A percentile compares a stretch with the other conserved stretches of the same genome.
phyloP scores from a whole-genome alignment of 1,139 yeast species.

The Saccharomyces hybrid region DNA sequence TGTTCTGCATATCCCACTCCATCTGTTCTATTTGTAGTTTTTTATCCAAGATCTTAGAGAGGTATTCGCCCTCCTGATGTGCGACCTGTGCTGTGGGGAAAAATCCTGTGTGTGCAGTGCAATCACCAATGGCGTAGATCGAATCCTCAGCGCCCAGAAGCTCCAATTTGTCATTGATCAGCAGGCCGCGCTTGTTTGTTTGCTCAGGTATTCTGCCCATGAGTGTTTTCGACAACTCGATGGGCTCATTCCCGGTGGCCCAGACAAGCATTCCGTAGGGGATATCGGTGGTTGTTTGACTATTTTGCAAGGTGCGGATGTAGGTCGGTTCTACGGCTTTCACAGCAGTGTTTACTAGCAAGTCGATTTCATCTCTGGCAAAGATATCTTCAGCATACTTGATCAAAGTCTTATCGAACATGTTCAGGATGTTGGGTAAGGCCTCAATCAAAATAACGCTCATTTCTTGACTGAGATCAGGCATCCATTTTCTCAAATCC shows the following conservation, averaged over 20 bases:
- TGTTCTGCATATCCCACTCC: constrained; percentile 38
- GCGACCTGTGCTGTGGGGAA: constrained; percentile 99
- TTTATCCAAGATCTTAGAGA: constrained; percentile 64
- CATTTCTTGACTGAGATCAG: constrained; percentile 73
- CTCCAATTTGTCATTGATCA: constrained; percentile 74
- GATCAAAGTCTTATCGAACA: constrained; percentile 77
- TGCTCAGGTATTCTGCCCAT: constrained; percentile 56
- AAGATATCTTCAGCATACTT: constrained; percentile 79
- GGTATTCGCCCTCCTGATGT: constrained; percentile 82
- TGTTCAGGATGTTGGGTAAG: constrained; percentile 79
- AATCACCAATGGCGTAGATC: constrained; percentile 90
- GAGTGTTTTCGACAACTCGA: constrained; percentile 64
- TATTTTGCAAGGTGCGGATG: constrained; percentile 59
- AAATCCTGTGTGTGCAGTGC: constrained; percentile 76
- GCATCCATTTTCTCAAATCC: constrained; percentile 84
- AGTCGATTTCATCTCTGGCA: constrained; percentile 67
- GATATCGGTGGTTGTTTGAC: constrained; percentile 42
- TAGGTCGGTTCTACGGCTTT: constrained; percentile 66
- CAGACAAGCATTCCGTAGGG: constrained; percentile 92
- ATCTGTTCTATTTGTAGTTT: constrained; percentile 61
- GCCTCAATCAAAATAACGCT: constrained; percentile 85
- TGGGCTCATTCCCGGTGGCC: constrained; percentile 96
- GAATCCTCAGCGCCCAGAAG: constrained; percentile 73
- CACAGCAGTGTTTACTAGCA: constrained; percentile 79
- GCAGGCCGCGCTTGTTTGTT: constrained; percentile 81